Base-by-base conservation (phyloP, 306 rosid genomes). In the Cucumis melo region DNA sequence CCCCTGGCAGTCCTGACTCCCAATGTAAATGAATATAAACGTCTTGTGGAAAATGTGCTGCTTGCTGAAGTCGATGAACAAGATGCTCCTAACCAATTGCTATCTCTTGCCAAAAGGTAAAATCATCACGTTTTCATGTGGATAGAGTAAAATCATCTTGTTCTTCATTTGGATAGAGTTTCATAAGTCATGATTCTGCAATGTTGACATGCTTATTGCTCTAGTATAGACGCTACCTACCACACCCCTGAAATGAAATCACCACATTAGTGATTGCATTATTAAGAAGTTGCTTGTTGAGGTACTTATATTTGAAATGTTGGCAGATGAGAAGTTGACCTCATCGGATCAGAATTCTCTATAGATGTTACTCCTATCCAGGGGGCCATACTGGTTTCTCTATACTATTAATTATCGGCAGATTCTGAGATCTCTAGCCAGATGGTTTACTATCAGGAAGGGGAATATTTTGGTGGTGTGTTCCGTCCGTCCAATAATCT, bases 1-100 rank as follows among this genome's bases (percentile, higher is more conserved):
- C 84, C 84, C 82, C 84, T 91, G 79, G 95, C 91, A 77, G 93
- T 93, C 78, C 87, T 93, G 77, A 93, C 96, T 27, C 98, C 96
- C 74, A 93, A 93, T 76, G 80, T 93, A 75, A 91, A 91, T 77
- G 96, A 93, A 82, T 93, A 90, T 80, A 91, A 91, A 84, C 93
- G 96, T 19, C 91, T 93, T 56, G 91, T 93, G 39, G 78, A 91
- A 77, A 93, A 84, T 81, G 91, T 85, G 65, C 75, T 88, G 55
- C 83, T 80, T 62, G 82, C 91, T 51, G 93, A 91, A 83, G 95
- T 86, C 36, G 78, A 83, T 54, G 87, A 88, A 24, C 81, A 76
- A n/a, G 86, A 80, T 50, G 83, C 90, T 29, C 42, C 70, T 75
- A 84, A 85, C 76, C 93, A 93, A 83, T 64, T 89, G 87, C 81